These are phyloP conservation scores for Jacaranda copaia DNA, from an alignment of 257 asterid species.

Conservation along the genomic window DNA sequence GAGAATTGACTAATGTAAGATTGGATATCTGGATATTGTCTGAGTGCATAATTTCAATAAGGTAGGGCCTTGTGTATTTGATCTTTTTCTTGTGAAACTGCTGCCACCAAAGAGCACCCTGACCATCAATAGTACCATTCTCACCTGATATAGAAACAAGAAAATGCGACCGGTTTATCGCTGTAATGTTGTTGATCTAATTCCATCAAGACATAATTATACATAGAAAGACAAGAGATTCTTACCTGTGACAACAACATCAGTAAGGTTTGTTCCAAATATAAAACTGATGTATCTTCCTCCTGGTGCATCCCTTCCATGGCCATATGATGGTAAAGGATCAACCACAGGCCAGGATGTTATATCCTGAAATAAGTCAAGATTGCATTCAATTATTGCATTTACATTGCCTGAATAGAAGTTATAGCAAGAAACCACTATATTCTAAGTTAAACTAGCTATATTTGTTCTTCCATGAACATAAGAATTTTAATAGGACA, in stretches of 20 bases:
- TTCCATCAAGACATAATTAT: not conserved
- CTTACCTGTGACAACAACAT: conserved; percentile 78
- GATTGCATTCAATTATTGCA: not conserved
- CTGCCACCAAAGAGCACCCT: conserved; percentile 88
- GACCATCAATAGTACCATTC: conserved; percentile 89
- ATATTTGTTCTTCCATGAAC: too few species aligned
- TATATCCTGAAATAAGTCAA: conserved; percentile 63
- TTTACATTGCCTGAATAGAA: not conserved
- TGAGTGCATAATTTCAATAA: conserved; percentile 85
- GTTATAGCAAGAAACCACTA: not conserved
- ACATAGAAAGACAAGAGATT: not conserved
- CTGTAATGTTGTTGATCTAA: too few species aligned
- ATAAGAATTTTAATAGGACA: too few species aligned
- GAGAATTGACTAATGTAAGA: conserved; percentile 75
- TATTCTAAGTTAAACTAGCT: too few species aligned
- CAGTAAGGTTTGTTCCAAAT: conserved; percentile 85
- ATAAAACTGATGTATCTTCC: conserved; percentile 87
- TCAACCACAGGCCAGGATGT: conserved; percentile 71
- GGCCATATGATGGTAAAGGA: conserved; percentile 91
- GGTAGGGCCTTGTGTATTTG: conserved; percentile 83
- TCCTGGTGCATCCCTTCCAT: conserved; percentile 86
- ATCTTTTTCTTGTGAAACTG: conserved; percentile 77
- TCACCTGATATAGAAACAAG: conserved; percentile 52
- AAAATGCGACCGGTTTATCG: too few species aligned
- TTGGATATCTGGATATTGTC: conserved; percentile 75